Base-by-base conservation (phyloP, 345 rosid genomes). In the Lumnitzera racemosa region DNA sequence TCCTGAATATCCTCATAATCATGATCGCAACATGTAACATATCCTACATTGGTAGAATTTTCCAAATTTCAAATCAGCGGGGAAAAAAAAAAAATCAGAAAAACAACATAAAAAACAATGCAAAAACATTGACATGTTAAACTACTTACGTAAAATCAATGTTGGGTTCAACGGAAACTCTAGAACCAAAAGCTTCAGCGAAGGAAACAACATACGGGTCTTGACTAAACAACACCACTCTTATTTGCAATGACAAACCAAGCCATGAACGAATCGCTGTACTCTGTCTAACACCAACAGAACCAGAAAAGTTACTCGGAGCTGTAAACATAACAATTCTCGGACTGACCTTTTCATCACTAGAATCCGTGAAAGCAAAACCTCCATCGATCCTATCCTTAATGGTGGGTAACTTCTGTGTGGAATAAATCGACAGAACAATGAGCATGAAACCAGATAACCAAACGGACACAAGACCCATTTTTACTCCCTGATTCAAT, bases 111-210 rank as follows among this genome's bases (percentile, higher is more conserved):
- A 20, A 20, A 49, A 25, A 24, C 47, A 20, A 10, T 49, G 13
- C 0, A 6, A 63, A 2, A 24, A 58, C 43, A 36, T 9, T 36
- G n/a, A n/a, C 12, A 52, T 56, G 55, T 47, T 47, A 4, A 61
- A 65, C 54, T 31, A 56, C 89, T 78, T 72, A 94, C 99, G 97
- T 78, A 79, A 83, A 87, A 75, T 94, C 99, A 47, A 84, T 70
- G 62, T 73, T 49, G 68, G 88, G 72, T 62, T 87, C 97, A 41
- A 86, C 80, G 68, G 78, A 49, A 67, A 90, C 79, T 47, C 90
- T 80, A 2, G 91, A 75, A 59, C 77, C 81, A 68, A 78, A 84
- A 48, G 55, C 64, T 56, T 64, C 57, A 48, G 91, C 78, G 58
- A 79, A 76, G 31, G 86, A 72, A 63, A 55, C 71, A 58, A 67